Evolutionary conservation across 768 basidiomycete species (phyloP).

Genomic region (Boletellus ananas): DNA sequence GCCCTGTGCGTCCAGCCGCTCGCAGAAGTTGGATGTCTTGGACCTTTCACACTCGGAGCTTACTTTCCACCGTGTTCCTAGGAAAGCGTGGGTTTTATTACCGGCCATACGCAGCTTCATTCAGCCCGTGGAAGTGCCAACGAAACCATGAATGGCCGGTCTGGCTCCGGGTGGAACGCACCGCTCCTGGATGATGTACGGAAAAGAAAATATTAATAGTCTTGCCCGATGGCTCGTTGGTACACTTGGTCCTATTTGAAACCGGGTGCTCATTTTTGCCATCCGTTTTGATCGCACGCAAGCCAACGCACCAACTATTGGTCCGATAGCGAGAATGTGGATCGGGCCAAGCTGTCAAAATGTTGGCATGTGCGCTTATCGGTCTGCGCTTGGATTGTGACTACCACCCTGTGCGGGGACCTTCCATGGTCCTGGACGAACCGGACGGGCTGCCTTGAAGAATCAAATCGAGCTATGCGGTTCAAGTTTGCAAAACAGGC

Average conservation of each 20-base stretch:
- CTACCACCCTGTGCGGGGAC: neutral
- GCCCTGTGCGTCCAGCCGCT: neutral
- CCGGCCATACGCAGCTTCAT: neutral
- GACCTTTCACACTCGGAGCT: neutral
- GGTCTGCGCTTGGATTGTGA: neutral
- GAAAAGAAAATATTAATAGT: neutral
- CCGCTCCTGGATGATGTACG: neutral
- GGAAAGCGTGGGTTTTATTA: neutral
- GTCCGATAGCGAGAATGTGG: neutral
- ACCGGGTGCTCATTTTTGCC: neutral
- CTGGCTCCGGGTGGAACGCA: neutral
- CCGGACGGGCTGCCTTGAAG: neutral
- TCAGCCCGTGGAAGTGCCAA: no score
- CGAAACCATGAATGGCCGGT: no score
- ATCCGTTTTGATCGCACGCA: neutral
- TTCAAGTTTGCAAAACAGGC: neutral
- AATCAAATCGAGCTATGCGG: slow-evolving; percentile 1
- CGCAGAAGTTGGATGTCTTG: neutral
- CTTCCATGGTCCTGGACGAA: slow-evolving; percentile 4
- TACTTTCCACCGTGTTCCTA: neutral
- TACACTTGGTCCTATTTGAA: neutral
- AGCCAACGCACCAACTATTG: neutral
- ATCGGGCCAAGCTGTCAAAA: slow-evolving; percentile 1
- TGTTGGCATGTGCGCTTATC: slow-evolving; percentile 13
- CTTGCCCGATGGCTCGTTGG: neutral